These are phyloP conservation scores for Epichloe sibirici DNA, from an alignment of 2,329 filamentous ascomycete species.

Conservation along the genomic window DNA sequence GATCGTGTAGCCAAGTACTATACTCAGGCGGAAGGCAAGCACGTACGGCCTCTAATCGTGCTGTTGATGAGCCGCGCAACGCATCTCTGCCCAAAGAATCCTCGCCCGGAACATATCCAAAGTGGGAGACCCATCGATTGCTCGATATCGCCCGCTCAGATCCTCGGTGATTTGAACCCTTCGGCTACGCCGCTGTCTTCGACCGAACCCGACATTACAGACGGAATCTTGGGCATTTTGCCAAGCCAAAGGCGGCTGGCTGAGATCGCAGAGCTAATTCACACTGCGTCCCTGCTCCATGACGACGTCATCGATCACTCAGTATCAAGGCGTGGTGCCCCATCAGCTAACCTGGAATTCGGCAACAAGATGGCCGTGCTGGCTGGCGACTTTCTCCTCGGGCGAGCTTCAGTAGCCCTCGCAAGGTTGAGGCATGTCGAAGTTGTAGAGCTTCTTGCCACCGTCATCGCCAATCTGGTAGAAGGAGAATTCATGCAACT, in stretches of 20 bases:
- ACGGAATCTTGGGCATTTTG: constrained; percentile 55
- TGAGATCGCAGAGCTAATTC: constrained; percentile 94
- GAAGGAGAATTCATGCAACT: constrained; percentile 99
- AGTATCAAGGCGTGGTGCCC: constrained; percentile 66
- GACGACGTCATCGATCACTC: constrained; percentile 98
- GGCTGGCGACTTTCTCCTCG: constrained; percentile 91
- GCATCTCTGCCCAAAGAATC: constrained; percentile 55
- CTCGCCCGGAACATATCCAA: constrained; percentile 26
- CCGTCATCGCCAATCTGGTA: constrained; percentile 92
- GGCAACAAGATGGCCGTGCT: constrained; percentile 99
- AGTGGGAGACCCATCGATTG: constrained; percentile 37
- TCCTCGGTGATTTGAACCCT: constrained; percentile 75
- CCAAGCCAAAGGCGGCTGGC: constrained; percentile 87
- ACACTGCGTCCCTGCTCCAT: constrained; percentile 90
- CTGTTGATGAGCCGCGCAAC: constrained; percentile 94
- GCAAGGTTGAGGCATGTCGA: constrained; percentile 85
- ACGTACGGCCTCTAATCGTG: constrained; percentile 86
- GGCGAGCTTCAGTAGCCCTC: constrained; percentile 83
- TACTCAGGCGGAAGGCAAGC: constrained; percentile 91
- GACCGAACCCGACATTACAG: constrained; percentile 23
- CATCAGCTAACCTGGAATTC: constrained; percentile 87
- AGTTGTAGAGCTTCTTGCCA: constrained; percentile 86
- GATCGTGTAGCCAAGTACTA: constrained; percentile 98
- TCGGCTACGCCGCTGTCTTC: constrained; percentile 34
- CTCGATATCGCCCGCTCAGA: constrained; percentile 39